phyloP scores from a whole-genome alignment of 2,329 filamentous ascomycete species.

The Sarocladium brachiariae region DNA sequence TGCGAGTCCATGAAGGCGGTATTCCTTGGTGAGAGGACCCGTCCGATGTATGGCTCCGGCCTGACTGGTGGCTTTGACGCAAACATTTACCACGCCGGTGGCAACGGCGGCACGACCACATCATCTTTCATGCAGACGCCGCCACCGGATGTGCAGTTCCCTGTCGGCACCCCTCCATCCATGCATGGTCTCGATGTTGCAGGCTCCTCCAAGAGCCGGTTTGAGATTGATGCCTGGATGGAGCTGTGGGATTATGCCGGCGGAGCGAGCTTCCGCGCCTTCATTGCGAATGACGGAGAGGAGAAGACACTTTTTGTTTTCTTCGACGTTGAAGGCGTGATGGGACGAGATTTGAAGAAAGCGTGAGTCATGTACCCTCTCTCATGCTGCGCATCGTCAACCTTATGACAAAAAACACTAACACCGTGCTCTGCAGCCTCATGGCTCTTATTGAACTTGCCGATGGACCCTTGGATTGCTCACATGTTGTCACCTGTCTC shows the following conservation, averaged over 20 bases:
- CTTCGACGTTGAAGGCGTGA: conserved; percentile 63
- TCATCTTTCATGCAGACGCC: conserved; percentile 44
- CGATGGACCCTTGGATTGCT: conserved; percentile 67
- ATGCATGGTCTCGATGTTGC: background rate
- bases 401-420: conserved; percentile 20
- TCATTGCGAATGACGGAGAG: conserved; percentile 63
- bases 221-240: conserved; percentile 55
- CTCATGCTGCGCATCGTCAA: too few relatives aligned
- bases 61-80: conserved; percentile 57
- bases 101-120: background rate
- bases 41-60: conserved; percentile 71
- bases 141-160: conserved; percentile 41
- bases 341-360: conserved; percentile 75
- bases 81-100: background rate
- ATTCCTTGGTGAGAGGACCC: conserved; percentile 93
- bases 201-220: conserved; percentile 15
- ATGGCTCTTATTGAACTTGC: conserved; percentile 89
- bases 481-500: conserved; percentile 72
- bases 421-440: conserved; percentile 45
- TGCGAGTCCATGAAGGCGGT: conserved; percentile 89
- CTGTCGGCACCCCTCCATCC: conserved; percentile 13
- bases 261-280: conserved; percentile 79
- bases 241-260: conserved; percentile 83
- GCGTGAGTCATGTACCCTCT: too few relatives aligned
- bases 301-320: conserved; percentile 80